phyloP scores from a whole-genome alignment of 495 filamentous ascomycete genomes.

The Hypoxylon fragiforme region DNA sequence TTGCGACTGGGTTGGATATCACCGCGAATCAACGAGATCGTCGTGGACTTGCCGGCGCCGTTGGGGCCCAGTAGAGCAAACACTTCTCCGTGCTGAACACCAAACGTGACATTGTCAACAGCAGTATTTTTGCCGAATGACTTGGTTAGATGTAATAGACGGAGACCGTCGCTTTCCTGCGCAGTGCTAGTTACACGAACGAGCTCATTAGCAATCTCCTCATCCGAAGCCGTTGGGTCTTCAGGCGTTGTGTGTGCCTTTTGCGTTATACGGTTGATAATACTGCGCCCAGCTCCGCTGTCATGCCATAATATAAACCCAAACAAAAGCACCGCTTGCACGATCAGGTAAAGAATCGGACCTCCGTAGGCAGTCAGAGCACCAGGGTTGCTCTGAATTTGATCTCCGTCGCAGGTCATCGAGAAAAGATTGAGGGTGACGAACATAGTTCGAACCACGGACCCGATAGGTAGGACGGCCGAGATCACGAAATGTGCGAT shows the following conservation, averaged over 20 bases:
- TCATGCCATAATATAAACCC: constrained; percentile 69
- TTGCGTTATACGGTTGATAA: constrained; percentile 47
- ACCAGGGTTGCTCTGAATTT: constrained; percentile 67
- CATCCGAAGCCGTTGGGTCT: constrained; percentile 44
- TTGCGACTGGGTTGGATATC: constrained; percentile 67
- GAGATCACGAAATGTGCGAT: constrained; percentile 71
- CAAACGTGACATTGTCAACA: constrained; percentile 81
- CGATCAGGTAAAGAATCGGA: constrained; percentile 70
- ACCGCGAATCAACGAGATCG: constrained; percentile 82
- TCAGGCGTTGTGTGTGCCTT: constrained; percentile 29
- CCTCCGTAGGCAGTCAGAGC: constrained; percentile 71
- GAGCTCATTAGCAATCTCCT: constrained; percentile 51
- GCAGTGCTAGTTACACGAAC: constrained; percentile 45
- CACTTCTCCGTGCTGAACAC: constrained; percentile 73
- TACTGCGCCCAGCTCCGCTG: constrained; percentile 59
- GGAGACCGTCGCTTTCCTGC: constrained; percentile 62
- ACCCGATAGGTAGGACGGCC: constrained; percentile 68
- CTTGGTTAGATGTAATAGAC: constrained; percentile 76
- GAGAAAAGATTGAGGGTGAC: constrained; percentile 78
- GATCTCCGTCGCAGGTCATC: constrained; percentile 64
- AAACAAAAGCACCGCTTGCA: constrained; percentile 65
- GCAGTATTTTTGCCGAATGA: constrained; percentile 70
- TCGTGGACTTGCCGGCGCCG: constrained; percentile 85
- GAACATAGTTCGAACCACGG: constrained; percentile 69
- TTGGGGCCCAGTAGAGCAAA: constrained; percentile 88